These are phyloP conservation scores for Cladophialophora yegresii DNA, from an alignment of 2,329 filamentous ascomycete species.

Conservation along the genomic window DNA sequence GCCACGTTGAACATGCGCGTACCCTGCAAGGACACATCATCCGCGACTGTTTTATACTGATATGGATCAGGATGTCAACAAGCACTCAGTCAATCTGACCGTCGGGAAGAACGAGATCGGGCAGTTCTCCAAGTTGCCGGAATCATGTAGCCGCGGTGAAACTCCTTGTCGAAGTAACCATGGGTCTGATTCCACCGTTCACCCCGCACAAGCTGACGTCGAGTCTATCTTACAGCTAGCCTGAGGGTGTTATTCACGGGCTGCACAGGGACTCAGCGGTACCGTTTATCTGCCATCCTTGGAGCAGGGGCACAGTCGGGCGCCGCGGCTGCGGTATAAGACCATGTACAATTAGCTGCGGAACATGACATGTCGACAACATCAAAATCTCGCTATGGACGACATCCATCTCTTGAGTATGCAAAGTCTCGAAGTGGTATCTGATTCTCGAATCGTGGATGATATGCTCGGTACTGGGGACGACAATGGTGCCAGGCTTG, in stretches of 20 bases:
- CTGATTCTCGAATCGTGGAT: no score
- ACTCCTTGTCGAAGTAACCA: background rate
- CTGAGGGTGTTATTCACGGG: background rate
- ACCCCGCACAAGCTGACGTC: background rate
- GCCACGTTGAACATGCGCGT: background rate
- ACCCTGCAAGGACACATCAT: background rate
- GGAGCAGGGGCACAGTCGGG: no score
- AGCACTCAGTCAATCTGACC: background rate
- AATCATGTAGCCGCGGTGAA: conserved; percentile 11
- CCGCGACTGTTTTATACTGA: background rate
- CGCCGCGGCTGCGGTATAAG: background rate
- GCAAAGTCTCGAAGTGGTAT: background rate
- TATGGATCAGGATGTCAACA: background rate
- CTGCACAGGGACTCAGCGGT: background rate
- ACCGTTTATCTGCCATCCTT: no score
- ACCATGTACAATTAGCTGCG: background rate
- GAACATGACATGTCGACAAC: background rate
- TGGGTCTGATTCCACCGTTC: background rate
- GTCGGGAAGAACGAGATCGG: background rate
- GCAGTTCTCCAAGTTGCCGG: background rate
- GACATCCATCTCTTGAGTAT: background rate
- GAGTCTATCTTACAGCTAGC: background rate
- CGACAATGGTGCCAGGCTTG: no score
- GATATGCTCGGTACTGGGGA: no score
- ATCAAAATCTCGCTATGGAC: background rate